Conservation (phyloP, 495 filamentous ascomycete genomes). For the Elasticomyces elasticus region DNA sequence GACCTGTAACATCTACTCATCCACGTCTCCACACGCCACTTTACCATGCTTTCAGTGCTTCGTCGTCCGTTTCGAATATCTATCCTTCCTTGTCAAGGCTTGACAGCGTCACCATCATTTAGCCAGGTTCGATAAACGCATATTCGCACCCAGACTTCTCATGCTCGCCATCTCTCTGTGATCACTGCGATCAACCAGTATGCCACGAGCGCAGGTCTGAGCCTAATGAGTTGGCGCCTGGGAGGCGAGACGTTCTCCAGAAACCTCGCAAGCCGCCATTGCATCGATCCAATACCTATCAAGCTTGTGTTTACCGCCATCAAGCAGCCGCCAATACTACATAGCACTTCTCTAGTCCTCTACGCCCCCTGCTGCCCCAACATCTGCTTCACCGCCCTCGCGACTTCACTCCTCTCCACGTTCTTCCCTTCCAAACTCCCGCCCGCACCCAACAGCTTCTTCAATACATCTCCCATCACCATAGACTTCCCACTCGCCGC, state of each 20-base stretch:
- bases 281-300: not conserved
- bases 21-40: not conserved
- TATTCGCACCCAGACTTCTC: no score
- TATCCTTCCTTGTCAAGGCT: not conserved
- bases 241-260: no score
- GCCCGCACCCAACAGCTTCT: constrained; percentile 7
- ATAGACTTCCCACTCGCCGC: constrained; percentile 34
- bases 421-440: constrained; percentile 13
- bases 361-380: not conserved
- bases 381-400: constrained; percentile 5
- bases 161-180: no score
- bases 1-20: not conserved
- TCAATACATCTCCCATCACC: constrained; percentile 16
- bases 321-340: not conserved
- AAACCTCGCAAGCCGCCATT: no score
- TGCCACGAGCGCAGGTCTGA: no score
- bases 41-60: not conserved
- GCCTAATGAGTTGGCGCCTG: no score
- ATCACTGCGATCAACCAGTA: no score
- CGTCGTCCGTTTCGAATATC: no score
- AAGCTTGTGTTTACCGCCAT: no score
- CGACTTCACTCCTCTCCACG: constrained; percentile 7
- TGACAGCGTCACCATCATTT: not conserved
- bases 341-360: not conserved
- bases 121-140: no score